A percentile compares a stretch with the other conserved stretches of the same genome.
Conservation (phyloP, 495 filamentous ascomycete species). For the Hypoxylon lenormandii region DNA sequence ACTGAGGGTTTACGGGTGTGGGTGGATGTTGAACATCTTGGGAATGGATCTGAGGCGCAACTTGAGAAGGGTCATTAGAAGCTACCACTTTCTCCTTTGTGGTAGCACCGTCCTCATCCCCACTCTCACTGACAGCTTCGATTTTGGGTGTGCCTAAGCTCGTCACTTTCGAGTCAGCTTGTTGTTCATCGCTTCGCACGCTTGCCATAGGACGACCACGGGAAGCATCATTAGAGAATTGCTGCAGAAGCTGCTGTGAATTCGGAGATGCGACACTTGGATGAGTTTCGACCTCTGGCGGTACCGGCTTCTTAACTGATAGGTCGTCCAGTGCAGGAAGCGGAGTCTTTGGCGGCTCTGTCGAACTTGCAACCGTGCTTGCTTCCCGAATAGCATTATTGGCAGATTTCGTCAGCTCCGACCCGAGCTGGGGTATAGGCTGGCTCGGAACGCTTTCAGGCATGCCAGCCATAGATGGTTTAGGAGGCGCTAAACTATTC, state of each 20-base stretch:
- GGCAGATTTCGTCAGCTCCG: slow-evolving; percentile 48
- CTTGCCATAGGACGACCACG: slow-evolving; percentile 19
- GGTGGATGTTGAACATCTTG: slow-evolving; percentile 38
- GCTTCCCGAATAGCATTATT: slow-evolving; percentile 11
- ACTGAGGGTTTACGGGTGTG: slow-evolving; percentile 31
- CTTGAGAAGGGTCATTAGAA: slow-evolving; percentile 17
- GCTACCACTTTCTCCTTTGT: slow-evolving; percentile 29
- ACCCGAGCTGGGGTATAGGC: slow-evolving; percentile 57
- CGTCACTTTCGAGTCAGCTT: slow-evolving; percentile 8
- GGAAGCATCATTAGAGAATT: slow-evolving; percentile 12
- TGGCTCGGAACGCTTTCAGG: slow-evolving; percentile 43
- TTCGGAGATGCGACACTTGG: background rate
- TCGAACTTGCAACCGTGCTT: background rate
- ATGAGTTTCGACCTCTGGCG: background rate
- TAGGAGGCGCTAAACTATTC: slow-evolving; percentile 23
- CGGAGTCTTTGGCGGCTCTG: slow-evolving; percentile 4
- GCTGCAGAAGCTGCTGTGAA: slow-evolving; percentile 11
- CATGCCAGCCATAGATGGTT: slow-evolving; percentile 30
- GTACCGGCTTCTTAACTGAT: slow-evolving; percentile 1
- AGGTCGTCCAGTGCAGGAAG: background rate
- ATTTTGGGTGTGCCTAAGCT: background rate
- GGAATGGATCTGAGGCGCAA: slow-evolving; percentile 7
- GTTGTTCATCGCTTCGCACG: slow-evolving; percentile 16
- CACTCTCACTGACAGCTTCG: slow-evolving; percentile 4
- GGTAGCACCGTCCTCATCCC: slow-evolving; percentile 11